Evolutionary conservation across 306 rosid species (phyloP).

Genomic region (Prinsepia uniflora): DNA sequence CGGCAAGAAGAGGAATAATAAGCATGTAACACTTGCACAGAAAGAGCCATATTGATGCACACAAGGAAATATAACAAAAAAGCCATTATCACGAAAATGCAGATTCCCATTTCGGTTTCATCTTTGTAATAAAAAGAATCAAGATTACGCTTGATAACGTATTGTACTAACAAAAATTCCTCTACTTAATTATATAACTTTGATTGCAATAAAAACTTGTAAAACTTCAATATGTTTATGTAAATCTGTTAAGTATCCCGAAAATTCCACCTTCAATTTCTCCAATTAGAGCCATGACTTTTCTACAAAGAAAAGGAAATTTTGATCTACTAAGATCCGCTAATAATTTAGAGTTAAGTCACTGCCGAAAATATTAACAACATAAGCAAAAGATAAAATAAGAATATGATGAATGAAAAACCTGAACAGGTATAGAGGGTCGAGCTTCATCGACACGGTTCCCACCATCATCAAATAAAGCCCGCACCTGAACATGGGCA

Average conservation of each 20-base stretch:
- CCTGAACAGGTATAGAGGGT: slow-evolving; percentile 95
- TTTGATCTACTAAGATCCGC: background rate
- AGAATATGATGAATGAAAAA: slow-evolving; percentile 26
- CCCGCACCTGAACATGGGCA: slow-evolving; percentile 62
- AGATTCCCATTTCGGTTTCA: background rate
- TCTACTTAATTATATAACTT: background rate
- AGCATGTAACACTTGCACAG: background rate
- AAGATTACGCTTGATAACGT: background rate
- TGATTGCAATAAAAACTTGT: background rate
- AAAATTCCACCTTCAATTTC: background rate
- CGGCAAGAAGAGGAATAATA: background rate
- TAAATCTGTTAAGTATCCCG: background rate
- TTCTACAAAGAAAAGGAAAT: background rate
- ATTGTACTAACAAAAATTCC: background rate
- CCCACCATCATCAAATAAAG: slow-evolving; percentile 89
- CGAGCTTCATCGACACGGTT: slow-evolving; percentile 76
- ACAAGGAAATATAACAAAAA: background rate
- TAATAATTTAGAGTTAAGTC: background rate
- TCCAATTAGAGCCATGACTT: background rate
- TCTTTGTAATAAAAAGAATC: background rate
- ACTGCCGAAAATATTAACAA: background rate
- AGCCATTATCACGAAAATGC: slow-evolving; percentile 1
- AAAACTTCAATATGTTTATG: background rate
- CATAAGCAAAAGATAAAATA: background rate
- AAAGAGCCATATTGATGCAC: background rate